phyloP scores from a whole-genome alignment of 495 filamentous ascomycete species.

The Trichodelitschia bisporula region DNA sequence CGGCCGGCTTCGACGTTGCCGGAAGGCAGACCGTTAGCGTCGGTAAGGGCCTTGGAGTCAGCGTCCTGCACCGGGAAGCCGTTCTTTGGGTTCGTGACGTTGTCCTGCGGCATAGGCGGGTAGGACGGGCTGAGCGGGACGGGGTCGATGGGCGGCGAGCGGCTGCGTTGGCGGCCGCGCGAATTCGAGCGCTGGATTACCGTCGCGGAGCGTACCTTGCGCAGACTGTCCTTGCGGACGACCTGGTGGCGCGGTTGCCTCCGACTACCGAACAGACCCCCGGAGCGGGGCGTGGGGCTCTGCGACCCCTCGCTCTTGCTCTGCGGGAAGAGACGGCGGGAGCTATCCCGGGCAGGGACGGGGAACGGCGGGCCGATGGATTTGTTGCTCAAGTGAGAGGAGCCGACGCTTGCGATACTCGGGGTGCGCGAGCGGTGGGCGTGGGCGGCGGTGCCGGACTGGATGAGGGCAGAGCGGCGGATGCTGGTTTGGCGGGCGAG shows the following conservation, averaged over 20 bases:
- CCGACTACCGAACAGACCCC: slow-evolving; percentile 6
- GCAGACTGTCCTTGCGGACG: slow-evolving; percentile 27
- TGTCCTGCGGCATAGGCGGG: slow-evolving; percentile 50
- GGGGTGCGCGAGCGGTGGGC: slow-evolving; percentile 45
- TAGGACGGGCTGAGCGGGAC: slow-evolving; percentile 30
- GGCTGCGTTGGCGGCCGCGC: slow-evolving; percentile 7
- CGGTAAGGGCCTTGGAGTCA: slow-evolving; percentile 26
- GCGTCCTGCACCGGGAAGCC: slow-evolving; percentile 18
- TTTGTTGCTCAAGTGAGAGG: too few species aligned
- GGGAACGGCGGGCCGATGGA: slow-evolving; percentile 33
- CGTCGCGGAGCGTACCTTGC: slow-evolving; percentile 64
- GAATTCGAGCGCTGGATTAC: slow-evolving; percentile 31
- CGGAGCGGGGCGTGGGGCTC: slow-evolving; percentile 42
- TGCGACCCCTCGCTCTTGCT: slow-evolving; percentile 52
- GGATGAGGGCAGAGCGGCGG: slow-evolving; percentile 44
- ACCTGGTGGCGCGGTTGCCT: slow-evolving; percentile 13
- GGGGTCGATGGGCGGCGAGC: slow-evolving; percentile 8
- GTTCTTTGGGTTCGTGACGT: slow-evolving; percentile 33
- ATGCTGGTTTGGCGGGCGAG: slow-evolving; percentile 22
- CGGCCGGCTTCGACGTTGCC: slow-evolving; percentile 33
- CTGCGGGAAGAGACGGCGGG: slow-evolving; percentile 38
- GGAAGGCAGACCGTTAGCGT: slow-evolving; percentile 19
- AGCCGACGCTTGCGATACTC: slow-evolving; percentile 37
- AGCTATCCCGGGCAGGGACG: slow-evolving; percentile 72
- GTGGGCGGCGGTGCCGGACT: slow-evolving; percentile 51